phyloP scores from a whole-genome alignment of 345 rosid genomes.

The Barbarea vulgaris region DNA sequence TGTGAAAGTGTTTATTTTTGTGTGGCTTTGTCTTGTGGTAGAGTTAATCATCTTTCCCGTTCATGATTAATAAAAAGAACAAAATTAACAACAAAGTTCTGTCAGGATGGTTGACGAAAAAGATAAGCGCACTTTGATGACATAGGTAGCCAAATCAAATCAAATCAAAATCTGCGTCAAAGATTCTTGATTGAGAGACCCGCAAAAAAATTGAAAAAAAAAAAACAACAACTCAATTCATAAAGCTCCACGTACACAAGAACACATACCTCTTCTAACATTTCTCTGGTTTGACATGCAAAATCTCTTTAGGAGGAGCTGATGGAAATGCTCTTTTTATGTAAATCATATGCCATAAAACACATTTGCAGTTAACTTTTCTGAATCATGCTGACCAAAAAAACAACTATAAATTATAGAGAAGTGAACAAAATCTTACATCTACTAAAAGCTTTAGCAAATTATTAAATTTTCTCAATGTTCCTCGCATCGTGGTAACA shows the following conservation, averaged over 20 bases:
- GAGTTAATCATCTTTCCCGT: too few species aligned
- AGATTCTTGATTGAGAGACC: neutral
- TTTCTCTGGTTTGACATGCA: constrained; percentile 80
- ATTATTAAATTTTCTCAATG: constrained; percentile 90
- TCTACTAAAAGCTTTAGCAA: constrained; percentile 79
- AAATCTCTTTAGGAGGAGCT: constrained; percentile 90
- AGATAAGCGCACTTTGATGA: too few species aligned
- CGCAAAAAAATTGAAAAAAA: neutral
- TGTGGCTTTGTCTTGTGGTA: too few species aligned
- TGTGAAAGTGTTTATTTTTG: too few species aligned
- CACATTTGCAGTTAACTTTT: neutral
- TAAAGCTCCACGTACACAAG: constrained; percentile 7
- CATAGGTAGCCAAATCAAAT: too few species aligned
- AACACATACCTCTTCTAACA: constrained; percentile 85
- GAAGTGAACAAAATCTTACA: constrained; percentile 52
- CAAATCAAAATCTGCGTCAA: too few species aligned
- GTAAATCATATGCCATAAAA: constrained; percentile 33
- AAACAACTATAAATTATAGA: too few species aligned
- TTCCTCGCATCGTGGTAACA: constrained; percentile 58
- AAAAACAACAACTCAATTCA: neutral
- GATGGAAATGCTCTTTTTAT: constrained; percentile 82
- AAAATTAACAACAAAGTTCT: too few species aligned
- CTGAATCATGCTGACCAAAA: neutral
- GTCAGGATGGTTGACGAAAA: too few species aligned
- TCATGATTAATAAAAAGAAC: too few species aligned